Percentiles rank a stretch among this genome's conserved stretches.
Evolutionary conservation across 1,284 basidiomycete genomes (phyloP).

Genomic region (Cryptococcus sp.): DNA sequence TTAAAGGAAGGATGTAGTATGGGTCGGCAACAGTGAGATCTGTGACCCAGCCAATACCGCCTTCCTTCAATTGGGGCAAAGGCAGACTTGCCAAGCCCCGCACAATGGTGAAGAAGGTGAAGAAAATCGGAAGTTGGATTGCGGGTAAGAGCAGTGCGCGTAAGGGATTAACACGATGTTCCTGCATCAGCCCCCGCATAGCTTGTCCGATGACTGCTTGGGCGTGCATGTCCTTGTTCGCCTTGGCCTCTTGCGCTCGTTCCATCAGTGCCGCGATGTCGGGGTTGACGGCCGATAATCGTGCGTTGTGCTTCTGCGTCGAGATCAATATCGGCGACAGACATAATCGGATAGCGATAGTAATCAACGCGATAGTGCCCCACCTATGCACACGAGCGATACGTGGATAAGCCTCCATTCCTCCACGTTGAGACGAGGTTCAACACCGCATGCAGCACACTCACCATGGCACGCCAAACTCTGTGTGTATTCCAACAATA

Average conservation of each 20-base stretch:
- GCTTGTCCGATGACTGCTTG: conserved; percentile 62
- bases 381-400: conserved; percentile 53
- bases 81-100: conserved; percentile 71
- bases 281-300: conserved; percentile 67
- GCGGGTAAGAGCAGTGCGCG: conserved; percentile 65
- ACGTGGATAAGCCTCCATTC: neutral
- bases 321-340: conserved; percentile 72
- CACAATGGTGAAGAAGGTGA: conserved; percentile 84
- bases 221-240: conserved; percentile 59
- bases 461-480: conserved; percentile 74
- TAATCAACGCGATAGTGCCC: conserved; percentile 73
- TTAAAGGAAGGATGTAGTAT: conserved; percentile 71
- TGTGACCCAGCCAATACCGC: conserved; percentile 73
- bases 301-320: conserved; percentile 66
- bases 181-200: conserved; percentile 66
- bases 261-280: conserved; percentile 63
- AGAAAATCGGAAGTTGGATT: conserved; percentile 74
- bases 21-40: conserved; percentile 81
- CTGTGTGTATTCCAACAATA: conserved; percentile 72
- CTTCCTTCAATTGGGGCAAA: conserved; percentile 70
- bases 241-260: conserved; percentile 57
- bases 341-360: conserved; percentile 66
- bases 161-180: conserved; percentile 68
- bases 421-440: neutral
- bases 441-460: conserved; percentile 2